Evolutionary conservation across 2,329 filamentous ascomycete species (phyloP), one percentile per base, ranked within the genome.

Genomic region (Chalaropsis ovoidea): DNA sequence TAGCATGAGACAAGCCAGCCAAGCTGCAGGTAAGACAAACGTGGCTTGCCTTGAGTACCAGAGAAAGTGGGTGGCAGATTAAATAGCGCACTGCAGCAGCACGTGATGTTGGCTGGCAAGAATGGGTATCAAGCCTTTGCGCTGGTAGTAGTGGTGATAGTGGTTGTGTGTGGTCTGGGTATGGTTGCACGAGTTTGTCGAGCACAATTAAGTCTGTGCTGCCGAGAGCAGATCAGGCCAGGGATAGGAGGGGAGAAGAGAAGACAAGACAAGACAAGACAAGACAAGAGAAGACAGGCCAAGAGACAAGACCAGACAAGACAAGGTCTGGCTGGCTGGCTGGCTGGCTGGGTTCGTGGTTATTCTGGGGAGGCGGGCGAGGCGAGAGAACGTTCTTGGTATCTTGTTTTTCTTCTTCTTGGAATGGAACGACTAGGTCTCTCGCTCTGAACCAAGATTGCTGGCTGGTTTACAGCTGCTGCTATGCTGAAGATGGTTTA

Each of bases 1-100:
- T 56, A 56, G 22, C 27, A 31, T 35, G 52, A 56, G 52, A 56
- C 24, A 56, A 56, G 52, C 52, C 5, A 56, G 52, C 52, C 5
- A 31, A 56, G 52, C 52, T 56, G 52, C 27, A 56, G 13, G 15
- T 56, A 17, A 56, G 52, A 56, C 22, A 56, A 31, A 27, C 27
- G 52, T 56, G 52, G 52, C 52, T 24, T 24, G 22, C 22, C 27
- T 56, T n/a, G 52, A n/a, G 52, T 31, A 56, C 22, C 52, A 19
- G 4, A 24, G 47, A 24, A 19, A 35, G 24, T 31, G 8, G 22
- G 27, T 5, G 27, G 52, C 52, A n/a, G 22, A 56, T 31, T 31
- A 43, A 56, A 56, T 56, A 56, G 17, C 27, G 52, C 24, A n/a
- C 52, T 7, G 13, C 11, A 13, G 42, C 42, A 43, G 42, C 42